Evolutionary conservation across 225 moss, liverwort and hornwort species (phyloP), one percentile per base, ranked within the genome.

Genomic region (Straminergon stramineum): DNA sequence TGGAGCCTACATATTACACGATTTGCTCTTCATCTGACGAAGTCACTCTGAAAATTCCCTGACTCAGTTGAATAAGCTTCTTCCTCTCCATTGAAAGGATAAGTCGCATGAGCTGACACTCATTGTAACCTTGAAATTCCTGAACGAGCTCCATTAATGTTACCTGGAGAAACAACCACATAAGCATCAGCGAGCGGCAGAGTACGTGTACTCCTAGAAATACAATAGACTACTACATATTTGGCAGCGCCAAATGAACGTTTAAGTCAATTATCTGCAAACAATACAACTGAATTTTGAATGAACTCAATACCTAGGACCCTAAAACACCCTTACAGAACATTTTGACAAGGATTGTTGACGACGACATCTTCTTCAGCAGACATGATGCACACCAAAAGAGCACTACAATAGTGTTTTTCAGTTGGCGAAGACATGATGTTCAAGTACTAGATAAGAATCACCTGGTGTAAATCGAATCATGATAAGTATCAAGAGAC

Each of bases 81-180:
- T 94, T 93, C 87, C 94, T 91, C 89, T 94, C 94, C 56, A 94
- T 82, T 48, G 92, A 88, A 60, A 94, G 91, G 77, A 94, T 91
- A n/a, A 94, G 94, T 32, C 94, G 94, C 94, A 94, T 94, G 20
- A 94, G 88, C 88, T 94, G 94, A 87, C 93, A 93, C 82, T 92
- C 93, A 65, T 94, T 93, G 51, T 92, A 94, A 24, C 92, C 93
- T 91, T 94, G 86, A 45, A 92, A 94, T 79, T 94, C 92, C 61
- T 56, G 37, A 32, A 91, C 92, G 66, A 94, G 90, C 86, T 93
- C 92, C 71, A 94, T 75, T 10, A 94, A 91, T 58, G 94, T 86
- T 53, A 82, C 94, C 94, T 94, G 90, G 31, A 89, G 7, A 85
- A 86, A 81, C 76, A n/a, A 65, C 62, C 60, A 66, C 61, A 81